Percentiles rank a stretch among this genome's conserved stretches.
Evolutionary conservation across 176 grass and related monocot species (phyloP).

Genomic region (Carex littledalei): DNA sequence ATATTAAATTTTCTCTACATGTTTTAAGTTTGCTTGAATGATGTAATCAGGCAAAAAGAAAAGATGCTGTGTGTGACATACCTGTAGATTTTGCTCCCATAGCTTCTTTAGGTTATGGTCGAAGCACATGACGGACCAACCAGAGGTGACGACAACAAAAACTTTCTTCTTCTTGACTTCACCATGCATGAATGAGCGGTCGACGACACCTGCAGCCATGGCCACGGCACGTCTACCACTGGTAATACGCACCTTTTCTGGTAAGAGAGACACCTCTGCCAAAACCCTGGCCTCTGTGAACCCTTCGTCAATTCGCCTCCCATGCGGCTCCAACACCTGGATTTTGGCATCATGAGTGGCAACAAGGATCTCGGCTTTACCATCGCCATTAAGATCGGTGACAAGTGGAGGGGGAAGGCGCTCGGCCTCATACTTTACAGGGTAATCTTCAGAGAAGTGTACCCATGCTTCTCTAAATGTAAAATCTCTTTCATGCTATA

Average conservation of each 20-base stretch:
- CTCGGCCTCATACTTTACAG: slow-evolving; percentile 83
- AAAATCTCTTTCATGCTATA: slow-evolving; percentile 80
- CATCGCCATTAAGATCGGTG: slow-evolving; percentile 87
- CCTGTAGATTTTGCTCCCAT: slow-evolving; percentile 89
- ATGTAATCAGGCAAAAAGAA: background rate
- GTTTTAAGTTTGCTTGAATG: background rate
- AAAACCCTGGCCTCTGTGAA: slow-evolving; percentile 75
- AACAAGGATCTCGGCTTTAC: slow-evolving; percentile 77
- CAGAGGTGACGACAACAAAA: slow-evolving; percentile 89
- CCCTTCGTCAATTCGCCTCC: slow-evolving; percentile 41
- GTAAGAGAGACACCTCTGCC: slow-evolving; percentile 75
- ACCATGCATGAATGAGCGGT: slow-evolving; percentile 49
- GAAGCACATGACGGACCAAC: slow-evolving; percentile 96
- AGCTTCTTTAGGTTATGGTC: slow-evolving; percentile 98
- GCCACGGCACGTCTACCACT: slow-evolving; percentile 71
- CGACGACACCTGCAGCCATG: slow-evolving; percentile 73
- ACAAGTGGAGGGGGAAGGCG: slow-evolving; percentile 76
- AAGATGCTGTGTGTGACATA: background rate
- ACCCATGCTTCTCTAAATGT: slow-evolving; percentile 89
- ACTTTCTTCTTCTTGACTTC: slow-evolving; percentile 53
- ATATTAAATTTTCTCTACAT: background rate
- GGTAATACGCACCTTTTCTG: slow-evolving; percentile 60
- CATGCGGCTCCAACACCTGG: slow-evolving; percentile 53
- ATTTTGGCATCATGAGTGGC: slow-evolving; percentile 90
- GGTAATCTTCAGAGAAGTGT: slow-evolving; percentile 78